Evolutionary conservation across 2,329 filamentous ascomycete species (phyloP), one percentile per base, ranked within the genome.

Genomic region (Cladophialophora yegresii): DNA sequence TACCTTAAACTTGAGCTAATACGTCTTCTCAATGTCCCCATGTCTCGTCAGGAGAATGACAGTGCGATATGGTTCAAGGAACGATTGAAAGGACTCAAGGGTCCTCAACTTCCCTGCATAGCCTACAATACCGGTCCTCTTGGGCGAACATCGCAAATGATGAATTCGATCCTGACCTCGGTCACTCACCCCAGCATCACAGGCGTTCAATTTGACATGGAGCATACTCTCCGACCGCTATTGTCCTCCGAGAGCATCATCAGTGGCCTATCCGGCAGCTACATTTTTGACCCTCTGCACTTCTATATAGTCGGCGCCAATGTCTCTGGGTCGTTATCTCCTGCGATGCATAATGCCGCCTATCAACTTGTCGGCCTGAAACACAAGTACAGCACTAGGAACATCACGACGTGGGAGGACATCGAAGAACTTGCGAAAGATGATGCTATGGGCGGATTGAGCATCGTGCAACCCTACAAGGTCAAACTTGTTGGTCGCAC

Each of bases 391-490:
- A 76, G 71, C 28, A 77, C 78, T 23, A 75, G 73, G 20, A 75
- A 76, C 2, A 73, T 75, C 10, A 72, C 72, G 0, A 76, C 75
- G 7, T 73, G 79, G 50, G 71, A 73, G n/a, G 73, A 74, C 4
- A 64, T 79, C 53, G 76, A 78, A 63, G 70, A 72, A 28, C 70
- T 78, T 54, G 74, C 77, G 23, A 73, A 73, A 28, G 75, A 79
- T 53, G 73, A 75, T 1, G 69, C 77, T 61, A 77, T 79, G 54
- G 77, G 78, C 33, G 78, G 78, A 7, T 72, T 77, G 23, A 80
- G 77, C 68, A 72, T 80, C 36, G 77, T 79, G 32, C 78, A 79
- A 61, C 78, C 78, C 4, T 80, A 77, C 75, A 76, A 78, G 54
- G 77, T 79, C 23, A 73, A 76, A 43, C 68, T 78, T 4, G 75